These are phyloP conservation scores for Pholiota conissans DNA, from an alignment of 768 basidiomycete species.

Conservation along the genomic window DNA sequence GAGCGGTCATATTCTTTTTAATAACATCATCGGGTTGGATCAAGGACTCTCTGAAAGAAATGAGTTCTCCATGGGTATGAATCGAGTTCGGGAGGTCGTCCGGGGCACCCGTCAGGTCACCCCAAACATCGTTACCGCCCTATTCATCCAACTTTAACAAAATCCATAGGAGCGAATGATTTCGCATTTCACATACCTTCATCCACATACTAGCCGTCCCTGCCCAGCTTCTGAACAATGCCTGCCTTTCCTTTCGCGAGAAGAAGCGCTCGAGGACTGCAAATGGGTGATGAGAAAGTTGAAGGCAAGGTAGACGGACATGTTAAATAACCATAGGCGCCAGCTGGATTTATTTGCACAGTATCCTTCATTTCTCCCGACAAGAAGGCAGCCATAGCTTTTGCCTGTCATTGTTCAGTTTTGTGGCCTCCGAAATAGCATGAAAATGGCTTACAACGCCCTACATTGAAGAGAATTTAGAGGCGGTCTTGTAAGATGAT, in stretches of 20 bases:
- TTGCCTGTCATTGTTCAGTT: constrained; percentile 49
- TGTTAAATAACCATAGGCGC: constrained; percentile 61
- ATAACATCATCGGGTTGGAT: constrained; percentile 22
- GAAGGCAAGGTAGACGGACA: neutral
- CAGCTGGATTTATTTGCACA: constrained; percentile 80
- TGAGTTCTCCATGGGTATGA: constrained; percentile 78
- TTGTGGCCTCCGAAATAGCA: neutral
- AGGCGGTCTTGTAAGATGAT: neutral
- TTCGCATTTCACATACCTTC: constrained; percentile 55
- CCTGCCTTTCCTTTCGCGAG: constrained; percentile 83
- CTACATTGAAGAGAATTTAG: constrained; percentile 31
- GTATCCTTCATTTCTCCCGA: constrained; percentile 97
- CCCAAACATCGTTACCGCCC: constrained; percentile 88
- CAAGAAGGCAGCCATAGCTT: constrained; percentile 93
- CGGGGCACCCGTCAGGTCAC: constrained; percentile 70
- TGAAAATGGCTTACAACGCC: constrained; percentile 59
- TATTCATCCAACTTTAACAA: constrained; percentile 25
- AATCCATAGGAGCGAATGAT: neutral
- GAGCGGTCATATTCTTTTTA: constrained; percentile 72
- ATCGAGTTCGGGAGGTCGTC: constrained; percentile 62
- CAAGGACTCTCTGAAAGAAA: constrained; percentile 64
- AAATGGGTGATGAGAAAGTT: neutral
- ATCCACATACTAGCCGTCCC: constrained; percentile 94
- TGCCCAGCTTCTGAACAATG: constrained; percentile 92
- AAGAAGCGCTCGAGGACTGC: constrained; percentile 87